These are phyloP conservation scores for Cryptococcus sp. DNA, from an alignment of 1,284 basidiomycete genomes.

Conservation along the genomic window DNA sequence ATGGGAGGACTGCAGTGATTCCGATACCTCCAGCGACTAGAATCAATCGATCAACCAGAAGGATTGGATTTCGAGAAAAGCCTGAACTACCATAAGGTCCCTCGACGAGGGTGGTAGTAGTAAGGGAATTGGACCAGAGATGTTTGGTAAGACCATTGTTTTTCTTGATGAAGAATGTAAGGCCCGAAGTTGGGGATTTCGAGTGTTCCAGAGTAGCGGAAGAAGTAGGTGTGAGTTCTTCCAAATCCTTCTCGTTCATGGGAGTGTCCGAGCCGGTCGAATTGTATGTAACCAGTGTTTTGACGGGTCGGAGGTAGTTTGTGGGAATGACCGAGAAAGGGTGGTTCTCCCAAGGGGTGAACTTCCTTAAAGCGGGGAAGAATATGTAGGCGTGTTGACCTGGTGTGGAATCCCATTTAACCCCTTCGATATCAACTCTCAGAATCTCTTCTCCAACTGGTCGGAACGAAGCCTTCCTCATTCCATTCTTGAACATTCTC, in stretches of 20 bases:
- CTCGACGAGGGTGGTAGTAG: constrained; percentile 5
- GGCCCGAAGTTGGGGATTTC: not conserved
- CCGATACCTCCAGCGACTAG: constrained; percentile 9
- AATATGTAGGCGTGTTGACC: constrained; percentile 8
- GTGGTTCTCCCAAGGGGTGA: constrained; percentile 12
- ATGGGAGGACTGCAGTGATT: constrained; percentile 10
- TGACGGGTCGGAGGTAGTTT: not conserved
- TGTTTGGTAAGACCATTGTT: constrained; percentile 1
- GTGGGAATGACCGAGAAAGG: constrained; percentile 10
- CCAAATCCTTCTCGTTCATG: not conserved
- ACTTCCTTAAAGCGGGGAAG: constrained; percentile 6
- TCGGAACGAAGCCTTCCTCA: constrained; percentile 1
- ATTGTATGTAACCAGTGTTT: not conserved
- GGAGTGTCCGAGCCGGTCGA: not conserved
- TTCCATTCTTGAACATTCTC: constrained; percentile 3
- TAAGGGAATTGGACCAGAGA: not conserved
- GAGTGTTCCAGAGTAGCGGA: not conserved
- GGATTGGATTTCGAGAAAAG: not conserved
- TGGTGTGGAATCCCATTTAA: not conserved
- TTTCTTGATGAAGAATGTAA: constrained; percentile 3
- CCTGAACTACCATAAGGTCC: constrained; percentile 7
- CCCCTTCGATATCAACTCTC: constrained; percentile 8
- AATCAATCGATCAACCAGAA: constrained; percentile 6
- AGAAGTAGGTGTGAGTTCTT: not conserved
- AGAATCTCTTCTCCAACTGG: constrained; percentile 4